Evolutionary conservation across 148 eudicot species (phyloP), one percentile per base, ranked within the genome.

Genomic region (Bassia scoparia): DNA sequence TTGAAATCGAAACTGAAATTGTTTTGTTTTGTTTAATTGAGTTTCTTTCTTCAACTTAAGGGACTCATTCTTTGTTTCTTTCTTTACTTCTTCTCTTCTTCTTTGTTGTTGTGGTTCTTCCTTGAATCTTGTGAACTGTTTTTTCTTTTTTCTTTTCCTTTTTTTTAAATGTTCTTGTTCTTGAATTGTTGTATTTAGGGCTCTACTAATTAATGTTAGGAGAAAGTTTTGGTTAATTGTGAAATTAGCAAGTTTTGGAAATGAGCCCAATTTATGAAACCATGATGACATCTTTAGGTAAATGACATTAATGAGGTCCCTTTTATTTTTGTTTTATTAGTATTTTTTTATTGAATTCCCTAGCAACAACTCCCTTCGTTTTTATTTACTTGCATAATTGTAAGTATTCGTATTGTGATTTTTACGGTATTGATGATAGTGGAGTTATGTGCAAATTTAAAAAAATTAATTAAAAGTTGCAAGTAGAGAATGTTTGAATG

Each of bases 141-240:
- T 13, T 59, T 13, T 24, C 17, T 15, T 59, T n/a, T 53, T 52
- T 17, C 6, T 53, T 15, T n/a, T 21, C 0, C 2, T 17, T 26
- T 55, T 55, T 55, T 58, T 21, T 20, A 2, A n/a, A 12, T 59
- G 20, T 58, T 58, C 33, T 58, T 58, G 0, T 13, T 13, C 18
- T 30, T 13, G 12, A 41, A 41, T 58, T 14, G 29, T 29, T 16
- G 37, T 0, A 31, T 0, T 21, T 10, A 9, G 41, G 41, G 66
- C 15, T 60, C 4, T 11, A 61, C 38, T 61, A 61, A 48, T 21
- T 15, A 18, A 23, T 48, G 27, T 73, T 34, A 23, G 26, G 17
- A 50, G 17, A 69, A 73, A 64, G 76, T 48, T 50, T 13, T 16
- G 34, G 48, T 33, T 73, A 43, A 60, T 59, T 61, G 76, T 29